A percentile compares a stretch with the other conserved stretches of the same genome.
Conservation (phyloP, 2,329 filamentous ascomycete species). For the Talaromyces marneffei region DNA sequence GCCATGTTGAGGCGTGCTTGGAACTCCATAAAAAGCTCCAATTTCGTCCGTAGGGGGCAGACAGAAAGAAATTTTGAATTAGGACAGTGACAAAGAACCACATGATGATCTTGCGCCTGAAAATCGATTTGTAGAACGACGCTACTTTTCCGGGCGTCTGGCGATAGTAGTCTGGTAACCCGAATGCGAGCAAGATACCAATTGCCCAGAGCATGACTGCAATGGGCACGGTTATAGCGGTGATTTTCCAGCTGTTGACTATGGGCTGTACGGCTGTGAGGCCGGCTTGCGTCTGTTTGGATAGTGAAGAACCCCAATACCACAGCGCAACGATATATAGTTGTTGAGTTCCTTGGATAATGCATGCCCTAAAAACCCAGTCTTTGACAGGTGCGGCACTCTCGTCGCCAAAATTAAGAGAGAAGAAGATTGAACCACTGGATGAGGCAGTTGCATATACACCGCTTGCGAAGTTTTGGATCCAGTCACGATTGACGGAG, state of each 20-base stretch:
- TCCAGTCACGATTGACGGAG: conserved; percentile 42
- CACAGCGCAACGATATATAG: conserved; percentile 60
- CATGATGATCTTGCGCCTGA: conserved; percentile 58
- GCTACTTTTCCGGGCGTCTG: conserved; percentile 59
- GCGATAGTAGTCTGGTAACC: conserved; percentile 63
- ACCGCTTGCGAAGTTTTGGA: conserved; percentile 57
- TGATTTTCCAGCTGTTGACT: conserved; percentile 42
- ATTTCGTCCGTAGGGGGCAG: conserved; percentile 60
- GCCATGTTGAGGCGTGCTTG: conserved; percentile 51
- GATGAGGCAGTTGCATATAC: conserved; percentile 59
- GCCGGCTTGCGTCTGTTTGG: conserved; percentile 33
- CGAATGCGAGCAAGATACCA: conserved; percentile 51
- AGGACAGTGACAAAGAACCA: conserved; percentile 63
- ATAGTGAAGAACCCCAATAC: conserved; percentile 54
- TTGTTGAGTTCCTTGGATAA: conserved; percentile 63
- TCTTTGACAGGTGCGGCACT: conserved; percentile 57
- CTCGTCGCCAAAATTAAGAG: conserved; percentile 62
- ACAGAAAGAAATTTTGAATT: conserved; percentile 63
- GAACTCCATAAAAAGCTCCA: conserved; percentile 61
- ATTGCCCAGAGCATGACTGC: conserved; percentile 53
- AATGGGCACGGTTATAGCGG: conserved; percentile 54
- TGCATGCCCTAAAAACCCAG: conserved; percentile 62
- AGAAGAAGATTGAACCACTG: conserved; percentile 60
- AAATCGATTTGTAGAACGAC: conserved; percentile 58
- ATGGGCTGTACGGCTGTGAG: conserved; percentile 34